Percentiles rank a stretch among this genome's conserved stretches.
phyloP scores from a whole-genome alignment of 495 filamentous ascomycete genomes.

The Tuber calosporum region DNA sequence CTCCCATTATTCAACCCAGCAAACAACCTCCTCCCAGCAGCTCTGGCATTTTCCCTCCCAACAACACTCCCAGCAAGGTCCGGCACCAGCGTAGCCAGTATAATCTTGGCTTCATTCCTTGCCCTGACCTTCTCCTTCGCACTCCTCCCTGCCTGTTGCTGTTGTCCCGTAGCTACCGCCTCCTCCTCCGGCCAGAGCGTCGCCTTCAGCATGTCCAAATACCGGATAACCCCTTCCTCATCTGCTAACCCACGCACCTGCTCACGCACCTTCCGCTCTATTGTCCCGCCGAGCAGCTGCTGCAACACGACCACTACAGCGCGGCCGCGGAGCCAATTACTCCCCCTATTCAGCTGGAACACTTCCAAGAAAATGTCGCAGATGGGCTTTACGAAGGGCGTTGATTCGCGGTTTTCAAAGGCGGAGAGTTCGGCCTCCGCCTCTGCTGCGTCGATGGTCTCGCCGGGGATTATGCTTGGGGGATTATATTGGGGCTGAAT shows the following conservation, averaged over 20 bases:
- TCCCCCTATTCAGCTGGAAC: slow-evolving; percentile 88
- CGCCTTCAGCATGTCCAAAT: slow-evolving; percentile 61
- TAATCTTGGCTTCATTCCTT: slow-evolving; percentile 65
- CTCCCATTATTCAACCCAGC: slow-evolving; percentile 73
- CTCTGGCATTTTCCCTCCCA: slow-evolving; percentile 74
- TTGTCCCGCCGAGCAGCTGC: slow-evolving; percentile 76
- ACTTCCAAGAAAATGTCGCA: slow-evolving; percentile 95
- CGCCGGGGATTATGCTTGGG: slow-evolving; percentile 46
- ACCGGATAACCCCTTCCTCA: slow-evolving; percentile 70
- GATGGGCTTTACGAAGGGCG: slow-evolving; percentile 96
- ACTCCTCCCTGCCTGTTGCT: slow-evolving; percentile 47
- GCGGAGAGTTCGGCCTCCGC: slow-evolving; percentile 91
- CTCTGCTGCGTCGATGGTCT: slow-evolving; percentile 68
- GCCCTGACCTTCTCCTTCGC: slow-evolving; percentile 61
- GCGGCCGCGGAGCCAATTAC: slow-evolving; percentile 87
- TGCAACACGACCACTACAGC: slow-evolving; percentile 92
- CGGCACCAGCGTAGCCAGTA: slow-evolving; percentile 74
- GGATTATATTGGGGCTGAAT: slow-evolving; percentile 61
- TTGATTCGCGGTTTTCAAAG: slow-evolving; percentile 79
- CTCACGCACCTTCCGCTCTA: slow-evolving; percentile 73
- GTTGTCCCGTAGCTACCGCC: slow-evolving; percentile 46
- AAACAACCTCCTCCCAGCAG: slow-evolving; percentile 69
- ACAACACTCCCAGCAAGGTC: slow-evolving; percentile 74
- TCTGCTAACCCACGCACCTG: slow-evolving; percentile 60
- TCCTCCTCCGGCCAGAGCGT: slow-evolving; percentile 79